These are phyloP conservation scores for Suhomyces sp. DNA, from an alignment of 805 yeast genomes.

Conservation along the genomic window DNA sequence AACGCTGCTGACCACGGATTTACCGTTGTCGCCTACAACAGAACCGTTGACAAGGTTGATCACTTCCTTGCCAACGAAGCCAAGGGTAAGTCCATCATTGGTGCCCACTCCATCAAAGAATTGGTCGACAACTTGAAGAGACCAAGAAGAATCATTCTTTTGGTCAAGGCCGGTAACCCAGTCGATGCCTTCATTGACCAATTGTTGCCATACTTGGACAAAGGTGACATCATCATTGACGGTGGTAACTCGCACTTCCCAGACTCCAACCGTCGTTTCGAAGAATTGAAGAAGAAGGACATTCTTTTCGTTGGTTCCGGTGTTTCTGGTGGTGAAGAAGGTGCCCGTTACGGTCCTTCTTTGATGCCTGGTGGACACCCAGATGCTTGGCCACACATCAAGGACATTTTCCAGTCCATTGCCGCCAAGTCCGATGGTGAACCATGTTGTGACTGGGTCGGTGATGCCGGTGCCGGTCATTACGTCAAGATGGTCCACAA, in stretches of 20 bases:
- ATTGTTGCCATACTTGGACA: conserved; percentile 85
- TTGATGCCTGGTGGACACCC: conserved; percentile 99
- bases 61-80: conserved; percentile 92
- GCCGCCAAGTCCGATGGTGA: conserved; percentile 97
- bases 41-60: conserved; percentile 95
- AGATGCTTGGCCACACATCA: conserved; percentile 98
- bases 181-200: conserved; percentile 89
- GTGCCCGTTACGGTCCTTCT: conserved; percentile 99
- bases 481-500: conserved; percentile 99
- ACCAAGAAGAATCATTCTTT: conserved; percentile 92
- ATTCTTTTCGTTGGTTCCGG: conserved; percentile 95
- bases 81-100: conserved; percentile 93
- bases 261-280: conserved; percentile 95
- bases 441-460: conserved; percentile 99
- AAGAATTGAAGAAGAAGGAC: conserved; percentile 82
- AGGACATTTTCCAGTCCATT: conserved; percentile 92
- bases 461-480: conserved; percentile 98
- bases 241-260: conserved; percentile 99
- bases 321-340: conserved; percentile 99
- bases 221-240: conserved; percentile 97
- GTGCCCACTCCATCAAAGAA: conserved; percentile 91
- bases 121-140: conserved; percentile 84
- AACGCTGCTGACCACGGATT: conserved; percentile 98
- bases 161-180: conserved; percentile 96
- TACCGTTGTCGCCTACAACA: conserved; percentile 97